Base-by-base conservation (phyloP, 75 land plant genomes). In the Cryptomeria japonica region DNA sequence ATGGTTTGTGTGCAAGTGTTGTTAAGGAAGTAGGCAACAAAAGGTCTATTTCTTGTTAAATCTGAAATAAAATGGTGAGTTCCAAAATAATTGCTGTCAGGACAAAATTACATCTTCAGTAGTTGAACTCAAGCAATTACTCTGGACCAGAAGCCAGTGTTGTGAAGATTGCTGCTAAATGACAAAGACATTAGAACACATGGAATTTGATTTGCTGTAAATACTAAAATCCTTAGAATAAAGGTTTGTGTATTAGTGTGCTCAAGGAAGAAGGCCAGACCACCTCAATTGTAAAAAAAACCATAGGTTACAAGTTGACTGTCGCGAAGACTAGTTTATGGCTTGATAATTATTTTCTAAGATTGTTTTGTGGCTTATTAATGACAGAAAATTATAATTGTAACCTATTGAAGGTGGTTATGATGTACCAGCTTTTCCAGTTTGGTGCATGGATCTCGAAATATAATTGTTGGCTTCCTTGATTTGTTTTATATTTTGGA, bases 1-100 rank as follows among this genome's bases (percentile, higher is more conserved):
- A 75, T 75, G 77, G 77, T 34, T 75, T 34, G 77, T 75, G 77
- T 75, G 77, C 37, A 34, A 70, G 75, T 34, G 77, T 75, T 75
- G 34, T 31, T 34, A 31, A 34, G 37, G 37, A 34, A 34, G 15
- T 25, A 34, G 77, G 77, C 37, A 3, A 32, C 37, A 34, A 8
- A 14, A 34, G 37, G 77, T 34, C 77, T 12, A 12, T 75, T 75
- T 75, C 37, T 34, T 75, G 37, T 75, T 75, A 13, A 31, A 2
- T 14, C 34, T 11, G 77, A 2, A 32, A 75, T 14, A 75, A 75
- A 34, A 75, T 75, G 37, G 77, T 2, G 31, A 1, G 77, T 75
- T 34, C n/a, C 77, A 75, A 75, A 32, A 75, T 75, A 25, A 32
- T 38, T 75, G 77, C 37, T 75, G 28, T 75, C 14, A 75, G 77